A percentile compares a stretch with the other conserved stretches of the same genome.
These are phyloP conservation scores for Wickerhamia fluorescens DNA, from an alignment of 805 yeast genomes.

Conservation along the genomic window DNA sequence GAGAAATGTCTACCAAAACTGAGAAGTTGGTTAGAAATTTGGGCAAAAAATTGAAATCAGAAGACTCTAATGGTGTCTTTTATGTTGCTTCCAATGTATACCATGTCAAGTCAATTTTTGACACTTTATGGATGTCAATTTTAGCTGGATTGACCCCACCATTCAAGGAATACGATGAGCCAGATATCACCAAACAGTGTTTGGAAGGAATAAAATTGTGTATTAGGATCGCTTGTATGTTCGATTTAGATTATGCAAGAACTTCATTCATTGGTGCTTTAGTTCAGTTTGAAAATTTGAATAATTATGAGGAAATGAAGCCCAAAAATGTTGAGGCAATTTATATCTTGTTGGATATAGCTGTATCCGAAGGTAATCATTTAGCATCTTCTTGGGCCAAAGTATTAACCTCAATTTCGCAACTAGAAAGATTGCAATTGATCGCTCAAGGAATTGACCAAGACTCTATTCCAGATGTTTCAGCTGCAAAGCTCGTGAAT, in stretches of 20 bases:
- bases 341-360: conserved; percentile 63
- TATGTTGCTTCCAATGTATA: conserved; percentile 82
- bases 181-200: conserved; percentile 58
- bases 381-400: conserved; percentile 77
- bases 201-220: conserved; percentile 83
- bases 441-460: conserved; percentile 85
- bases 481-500: conserved; percentile 63
- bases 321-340: conserved; percentile 79
- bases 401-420: conserved; percentile 74
- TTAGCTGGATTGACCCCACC: conserved; percentile 93
- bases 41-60: conserved; percentile 40
- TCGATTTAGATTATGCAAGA: conserved; percentile 77
- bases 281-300: conserved; percentile 77
- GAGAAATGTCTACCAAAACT: conserved; percentile 83
- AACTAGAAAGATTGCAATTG: conserved; percentile 83
- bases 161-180: conserved; percentile 80
- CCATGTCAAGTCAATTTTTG: conserved; percentile 90
- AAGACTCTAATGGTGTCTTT: conserved; percentile 40
- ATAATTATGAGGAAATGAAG: conserved; percentile 71
- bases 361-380: conserved; percentile 71
- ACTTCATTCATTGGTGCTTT: conserved; percentile 86
- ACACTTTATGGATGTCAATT: conserved; percentile 94
- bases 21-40: conserved; percentile 71
- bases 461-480: conserved; percentile 76
- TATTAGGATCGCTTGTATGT: conserved; percentile 75